Percentiles rank a stretch among this genome's conserved stretches.
Conservation (phyloP, 2,329 filamentous ascomycete species). For the Xylaria sp. region DNA sequence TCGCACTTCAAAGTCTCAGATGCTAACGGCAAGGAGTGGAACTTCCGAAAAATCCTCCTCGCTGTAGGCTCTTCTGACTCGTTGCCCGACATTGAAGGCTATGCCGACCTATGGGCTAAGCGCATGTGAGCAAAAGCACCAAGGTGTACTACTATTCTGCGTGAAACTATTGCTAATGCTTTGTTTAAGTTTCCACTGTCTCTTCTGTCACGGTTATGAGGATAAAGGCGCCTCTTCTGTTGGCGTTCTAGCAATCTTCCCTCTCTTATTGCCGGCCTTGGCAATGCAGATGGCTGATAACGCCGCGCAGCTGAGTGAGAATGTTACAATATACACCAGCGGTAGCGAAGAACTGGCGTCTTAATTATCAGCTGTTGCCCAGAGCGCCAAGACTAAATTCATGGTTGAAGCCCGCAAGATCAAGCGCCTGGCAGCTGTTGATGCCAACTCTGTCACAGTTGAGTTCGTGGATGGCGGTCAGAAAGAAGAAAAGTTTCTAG, state of each 20-base stretch:
- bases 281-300: background rate
- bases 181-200: background rate
- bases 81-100: background rate
- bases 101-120: background rate
- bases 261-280: background rate
- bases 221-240: background rate
- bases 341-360: background rate
- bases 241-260: background rate
- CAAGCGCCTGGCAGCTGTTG: background rate
- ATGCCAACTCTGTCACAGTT: background rate
- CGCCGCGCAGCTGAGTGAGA: background rate
- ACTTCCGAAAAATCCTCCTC: background rate
- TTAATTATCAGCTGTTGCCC: background rate
- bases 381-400: background rate
- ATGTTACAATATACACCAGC: background rate
- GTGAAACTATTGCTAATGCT: background rate
- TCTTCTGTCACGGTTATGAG: background rate
- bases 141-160: background rate
- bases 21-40: background rate
- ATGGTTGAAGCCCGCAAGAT: background rate
- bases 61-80: background rate
- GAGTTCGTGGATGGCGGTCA: background rate
- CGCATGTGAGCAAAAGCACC: background rate
- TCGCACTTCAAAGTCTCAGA: conserved; percentile 50
- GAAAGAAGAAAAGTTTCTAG: background rate